Evolutionary conservation across 345 rosid genomes (phyloP).

Genomic region (Boechera stricta): DNA sequence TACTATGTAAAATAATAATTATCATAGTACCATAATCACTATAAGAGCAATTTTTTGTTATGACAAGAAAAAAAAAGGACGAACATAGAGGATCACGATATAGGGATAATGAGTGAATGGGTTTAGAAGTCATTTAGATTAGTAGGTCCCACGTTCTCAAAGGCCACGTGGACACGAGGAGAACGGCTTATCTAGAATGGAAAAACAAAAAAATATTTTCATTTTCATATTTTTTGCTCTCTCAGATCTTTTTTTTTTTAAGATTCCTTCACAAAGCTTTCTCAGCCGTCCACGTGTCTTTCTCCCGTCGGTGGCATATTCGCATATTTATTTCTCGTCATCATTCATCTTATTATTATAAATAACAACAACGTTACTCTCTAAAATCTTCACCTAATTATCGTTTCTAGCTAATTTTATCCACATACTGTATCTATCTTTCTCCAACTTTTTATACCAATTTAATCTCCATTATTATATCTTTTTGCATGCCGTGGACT

Average conservation of each 20-base stretch:
- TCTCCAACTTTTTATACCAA: too few relatives aligned
- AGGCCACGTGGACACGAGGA: slow-evolving; percentile 39
- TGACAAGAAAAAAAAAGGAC: not conserved
- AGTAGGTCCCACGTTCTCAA: slow-evolving; percentile 31
- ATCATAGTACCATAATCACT: not conserved
- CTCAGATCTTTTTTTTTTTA: slow-evolving; percentile 22
- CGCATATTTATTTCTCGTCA: slow-evolving; percentile 23
- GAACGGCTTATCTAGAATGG: slow-evolving; percentile 41
- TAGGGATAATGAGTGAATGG: slow-evolving; percentile 37
- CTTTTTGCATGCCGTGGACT: too few relatives aligned
- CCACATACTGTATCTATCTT: too few relatives aligned
- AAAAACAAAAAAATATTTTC: not conserved
- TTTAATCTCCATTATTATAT: too few relatives aligned
- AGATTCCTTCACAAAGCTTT: slow-evolving; percentile 21
- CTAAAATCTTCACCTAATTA: too few relatives aligned
- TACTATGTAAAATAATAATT: too few relatives aligned
- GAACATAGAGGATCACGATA: slow-evolving; percentile 15
- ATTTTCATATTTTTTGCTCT: not conserved
- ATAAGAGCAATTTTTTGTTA: not conserved
- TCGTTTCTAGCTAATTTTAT: too few relatives aligned
- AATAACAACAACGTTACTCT: too few relatives aligned
- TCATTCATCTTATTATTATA: not conserved
- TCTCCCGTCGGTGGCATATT: slow-evolving; percentile 42
- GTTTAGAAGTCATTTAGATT: slow-evolving; percentile 30
- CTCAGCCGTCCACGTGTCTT: slow-evolving; percentile 37